Evolutionary conservation across 2,329 filamentous ascomycete species (phyloP).

Genomic region (Hypocrella siamensis): DNA sequence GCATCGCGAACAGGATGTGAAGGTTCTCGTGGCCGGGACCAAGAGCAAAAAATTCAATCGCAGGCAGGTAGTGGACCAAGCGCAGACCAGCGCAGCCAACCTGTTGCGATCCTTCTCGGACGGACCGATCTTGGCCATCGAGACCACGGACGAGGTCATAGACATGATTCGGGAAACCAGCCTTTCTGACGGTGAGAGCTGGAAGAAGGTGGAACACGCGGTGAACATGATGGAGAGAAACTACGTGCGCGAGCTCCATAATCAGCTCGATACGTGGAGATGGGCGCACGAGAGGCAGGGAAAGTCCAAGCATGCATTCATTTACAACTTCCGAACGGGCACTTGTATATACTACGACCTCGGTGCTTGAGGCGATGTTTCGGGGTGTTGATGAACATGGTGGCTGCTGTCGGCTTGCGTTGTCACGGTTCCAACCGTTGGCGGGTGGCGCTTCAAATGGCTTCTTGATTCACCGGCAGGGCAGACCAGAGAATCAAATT

Average conservation of each 20-base stretch:
- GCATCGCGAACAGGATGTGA: conserved; percentile 53
- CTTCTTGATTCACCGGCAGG: too few species aligned
- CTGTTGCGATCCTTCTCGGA: conserved; percentile 57
- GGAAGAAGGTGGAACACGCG: conserved; percentile 66
- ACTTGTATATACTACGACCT: conserved; percentile 79
- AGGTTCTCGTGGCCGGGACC: conserved; percentile 69
- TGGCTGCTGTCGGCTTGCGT: neutral
- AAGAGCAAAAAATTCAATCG: conserved; percentile 87
- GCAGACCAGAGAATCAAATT: too few species aligned
- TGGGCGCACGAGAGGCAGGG: conserved; percentile 36
- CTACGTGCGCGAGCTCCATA: conserved; percentile 71
- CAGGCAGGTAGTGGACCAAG: conserved; percentile 70
- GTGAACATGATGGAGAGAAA: conserved; percentile 64
- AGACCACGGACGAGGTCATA: conserved; percentile 72
- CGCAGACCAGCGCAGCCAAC: conserved; percentile 40
- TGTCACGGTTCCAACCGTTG: too few species aligned
- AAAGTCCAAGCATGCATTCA: conserved; percentile 57
- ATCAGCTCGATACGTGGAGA: conserved; percentile 52
- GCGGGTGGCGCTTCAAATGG: too few species aligned
- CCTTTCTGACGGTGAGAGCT: conserved; percentile 67
- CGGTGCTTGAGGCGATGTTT: conserved; percentile 17
- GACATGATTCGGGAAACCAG: conserved; percentile 59
- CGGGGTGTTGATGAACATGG: neutral
- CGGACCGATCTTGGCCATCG: conserved; percentile 73
- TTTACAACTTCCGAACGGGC: conserved; percentile 83